A percentile compares a stretch with the other conserved stretches of the same genome.
Evolutionary conservation across 345 rosid species (phyloP).

Genomic region (Citrus cavaleriei): DNA sequence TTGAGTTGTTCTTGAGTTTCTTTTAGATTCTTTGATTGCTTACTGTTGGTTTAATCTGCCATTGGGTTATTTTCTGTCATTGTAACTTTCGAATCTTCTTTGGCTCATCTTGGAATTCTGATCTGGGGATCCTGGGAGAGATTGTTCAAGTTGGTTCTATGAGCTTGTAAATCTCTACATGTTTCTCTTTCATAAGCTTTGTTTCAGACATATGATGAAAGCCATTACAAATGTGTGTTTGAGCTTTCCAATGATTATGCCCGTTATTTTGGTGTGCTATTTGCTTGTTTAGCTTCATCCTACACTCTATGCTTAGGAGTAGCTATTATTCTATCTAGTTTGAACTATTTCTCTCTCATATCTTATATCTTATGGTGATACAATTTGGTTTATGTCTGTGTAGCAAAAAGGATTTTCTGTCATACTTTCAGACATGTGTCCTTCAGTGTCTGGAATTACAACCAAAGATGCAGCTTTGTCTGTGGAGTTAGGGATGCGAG

Average conservation of each 20-base stretch:
- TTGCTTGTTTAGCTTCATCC: not conserved
- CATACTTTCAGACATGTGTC: conserved; percentile 91
- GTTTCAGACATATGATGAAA: not conserved
- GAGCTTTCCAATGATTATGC: not conserved
- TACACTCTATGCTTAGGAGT: not conserved
- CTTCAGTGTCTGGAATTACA: conserved; percentile 77
- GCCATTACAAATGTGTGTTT: not conserved
- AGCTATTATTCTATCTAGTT: not conserved
- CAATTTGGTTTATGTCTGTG: conserved; percentile 17
- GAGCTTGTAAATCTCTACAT: too few species aligned
- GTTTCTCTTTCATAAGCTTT: not conserved
- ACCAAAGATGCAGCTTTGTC: conserved; percentile 82
- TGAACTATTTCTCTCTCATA: not conserved
- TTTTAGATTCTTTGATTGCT: too few species aligned
- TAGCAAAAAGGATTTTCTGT: conserved; percentile 80
- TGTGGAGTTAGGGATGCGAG: conserved; percentile 81
- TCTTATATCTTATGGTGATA: not conserved
- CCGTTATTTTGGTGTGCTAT: not conserved
- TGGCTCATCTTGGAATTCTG: too few species aligned
- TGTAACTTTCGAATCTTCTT: too few species aligned
- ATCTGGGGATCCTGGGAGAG: too few species aligned
- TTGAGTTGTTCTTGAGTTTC: too few species aligned
- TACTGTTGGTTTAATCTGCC: too few species aligned
- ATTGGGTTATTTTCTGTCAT: too few species aligned
- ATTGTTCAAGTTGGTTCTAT: too few species aligned